These are phyloP conservation scores for Berkeleyomyces rouxiae DNA, from an alignment of 2,329 filamentous ascomycete species.

Conservation along the genomic window DNA sequence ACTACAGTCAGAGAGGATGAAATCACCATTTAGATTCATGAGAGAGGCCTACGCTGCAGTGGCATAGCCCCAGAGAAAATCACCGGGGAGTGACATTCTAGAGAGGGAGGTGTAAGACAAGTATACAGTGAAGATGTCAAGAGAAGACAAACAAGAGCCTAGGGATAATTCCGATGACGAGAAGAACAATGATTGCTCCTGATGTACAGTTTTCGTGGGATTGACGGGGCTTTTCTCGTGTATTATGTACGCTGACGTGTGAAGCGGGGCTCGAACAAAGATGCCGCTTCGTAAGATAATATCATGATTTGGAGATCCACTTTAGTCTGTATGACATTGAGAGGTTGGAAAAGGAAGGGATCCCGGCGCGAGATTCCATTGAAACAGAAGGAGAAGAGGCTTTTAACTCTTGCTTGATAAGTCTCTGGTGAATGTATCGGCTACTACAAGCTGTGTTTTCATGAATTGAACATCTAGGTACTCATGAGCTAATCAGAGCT, in stretches of 20 bases:
- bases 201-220: too few relatives aligned
- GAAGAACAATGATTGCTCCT: not conserved
- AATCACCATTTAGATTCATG: not conserved
- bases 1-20: not conserved
- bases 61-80: constrained; percentile 68
- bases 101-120: not conserved
- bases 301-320: not conserved
- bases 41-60: constrained; percentile 46
- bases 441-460: too few relatives aligned
- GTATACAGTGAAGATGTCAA: not conserved
- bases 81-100: constrained; percentile 43
- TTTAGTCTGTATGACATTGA: not conserved
- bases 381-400: too few relatives aligned
- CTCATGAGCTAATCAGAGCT: too few relatives aligned
- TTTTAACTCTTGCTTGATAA: too few relatives aligned
- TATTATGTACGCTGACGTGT: not conserved
- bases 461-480: too few relatives aligned
- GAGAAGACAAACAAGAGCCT: not conserved
- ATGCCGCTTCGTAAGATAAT: not conserved
- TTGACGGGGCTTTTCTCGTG: too few relatives aligned
- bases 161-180: not conserved
- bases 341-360: not conserved
- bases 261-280: not conserved
- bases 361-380: not conserved
- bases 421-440: too few relatives aligned